These are phyloP conservation scores for Chlorencoelia australis DNA, from an alignment of 2,329 filamentous ascomycete species.

Conservation along the genomic window DNA sequence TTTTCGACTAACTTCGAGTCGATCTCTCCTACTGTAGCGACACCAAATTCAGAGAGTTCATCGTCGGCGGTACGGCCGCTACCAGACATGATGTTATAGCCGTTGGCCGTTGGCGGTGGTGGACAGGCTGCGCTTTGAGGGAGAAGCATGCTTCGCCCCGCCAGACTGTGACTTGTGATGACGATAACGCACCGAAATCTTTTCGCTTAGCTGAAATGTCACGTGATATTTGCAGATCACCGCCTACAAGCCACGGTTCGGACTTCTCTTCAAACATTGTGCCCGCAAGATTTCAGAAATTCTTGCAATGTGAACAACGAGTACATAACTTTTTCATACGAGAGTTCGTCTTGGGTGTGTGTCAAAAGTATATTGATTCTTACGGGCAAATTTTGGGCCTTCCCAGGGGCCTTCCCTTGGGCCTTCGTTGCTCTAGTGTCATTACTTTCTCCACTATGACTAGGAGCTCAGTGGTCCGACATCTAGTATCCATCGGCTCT, in stretches of 20 bases:
- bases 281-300: neutral
- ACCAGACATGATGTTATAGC: constrained; percentile 4
- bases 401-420: neutral
- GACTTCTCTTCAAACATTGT: neutral
- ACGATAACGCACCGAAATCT: neutral
- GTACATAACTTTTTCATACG: neutral
- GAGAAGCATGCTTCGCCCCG: constrained; percentile 1
- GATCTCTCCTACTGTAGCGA: constrained; percentile 2
- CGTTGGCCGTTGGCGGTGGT: neutral
- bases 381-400: neutral
- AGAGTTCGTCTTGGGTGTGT: neutral
- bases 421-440: too few relatives aligned
- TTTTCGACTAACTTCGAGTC: constrained; percentile 2
- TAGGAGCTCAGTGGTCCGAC: too few relatives aligned
- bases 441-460: too few relatives aligned
- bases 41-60: constrained; percentile 2
- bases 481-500: too few relatives aligned
- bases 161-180: neutral
- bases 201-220: neutral
- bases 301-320: neutral
- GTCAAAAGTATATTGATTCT: neutral
- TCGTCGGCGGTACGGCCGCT: constrained; percentile 1
- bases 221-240: neutral
- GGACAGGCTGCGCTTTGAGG: constrained; percentile 2
- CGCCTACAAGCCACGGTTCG: neutral